Conservation (phyloP, 495 filamentous ascomycete species). For the Daldinia concentrica region DNA sequence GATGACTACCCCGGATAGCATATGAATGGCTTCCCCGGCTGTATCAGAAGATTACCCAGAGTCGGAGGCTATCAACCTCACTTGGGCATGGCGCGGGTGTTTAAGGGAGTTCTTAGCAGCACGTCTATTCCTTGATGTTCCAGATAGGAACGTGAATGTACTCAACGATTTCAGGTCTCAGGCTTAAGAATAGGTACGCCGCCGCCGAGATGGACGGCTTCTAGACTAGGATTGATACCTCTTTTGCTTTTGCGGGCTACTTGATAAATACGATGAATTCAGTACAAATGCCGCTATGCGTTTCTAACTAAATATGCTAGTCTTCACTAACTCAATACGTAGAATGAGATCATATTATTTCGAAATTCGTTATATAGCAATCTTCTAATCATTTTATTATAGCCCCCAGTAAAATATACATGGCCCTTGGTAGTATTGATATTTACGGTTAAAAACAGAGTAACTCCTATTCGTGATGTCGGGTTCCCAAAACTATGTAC, state of each 20-base stretch:
- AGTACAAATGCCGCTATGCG: neutral
- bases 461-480: no score
- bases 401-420: no score
- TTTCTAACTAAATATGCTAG: neutral
- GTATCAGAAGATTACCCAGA: constrained; percentile 10
- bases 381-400: no score
- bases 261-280: constrained; percentile 17
- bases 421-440: no score
- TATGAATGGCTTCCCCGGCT: constrained; percentile 3
- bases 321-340: neutral
- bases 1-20: neutral
- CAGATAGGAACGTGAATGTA: constrained; percentile 2
- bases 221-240: constrained; percentile 45
- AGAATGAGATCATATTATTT: neutral
- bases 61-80: constrained; percentile 1
- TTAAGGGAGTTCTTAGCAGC: constrained; percentile 8
- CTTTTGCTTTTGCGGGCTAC: constrained; percentile 31
- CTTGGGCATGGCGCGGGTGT: constrained; percentile 22
- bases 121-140: constrained; percentile 17
- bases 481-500: no score
- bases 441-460: no score
- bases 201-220: constrained; percentile 23
- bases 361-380: no score
- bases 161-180: constrained; percentile 11
- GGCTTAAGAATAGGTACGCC: constrained; percentile 24